Conservation (phyloP, 192 early-diverging fungal species). For the Coemansia sp. region DNA sequence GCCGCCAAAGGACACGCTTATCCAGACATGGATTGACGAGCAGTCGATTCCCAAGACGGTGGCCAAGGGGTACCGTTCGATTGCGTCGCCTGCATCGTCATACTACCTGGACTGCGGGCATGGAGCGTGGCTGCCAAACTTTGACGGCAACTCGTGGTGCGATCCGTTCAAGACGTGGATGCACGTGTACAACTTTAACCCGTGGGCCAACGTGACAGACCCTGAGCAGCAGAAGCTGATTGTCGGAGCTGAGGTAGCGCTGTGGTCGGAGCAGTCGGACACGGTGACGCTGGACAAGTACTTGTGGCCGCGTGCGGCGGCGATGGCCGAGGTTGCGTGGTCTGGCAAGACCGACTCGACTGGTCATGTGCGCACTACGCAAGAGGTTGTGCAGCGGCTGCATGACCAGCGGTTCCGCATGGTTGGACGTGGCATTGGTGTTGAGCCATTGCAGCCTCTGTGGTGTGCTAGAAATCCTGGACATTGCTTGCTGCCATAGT, state of each 20-base stretch:
- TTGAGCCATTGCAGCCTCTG: conserved; percentile 72
- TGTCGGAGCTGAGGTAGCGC: conserved; percentile 66
- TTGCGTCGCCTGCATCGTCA: conserved; percentile 62
- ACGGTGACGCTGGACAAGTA: conserved; percentile 57
- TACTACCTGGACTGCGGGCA: conserved; percentile 79
- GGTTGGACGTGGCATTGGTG: conserved; percentile 62
- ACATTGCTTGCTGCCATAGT: conserved; percentile 36
- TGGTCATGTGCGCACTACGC: conserved; percentile 56
- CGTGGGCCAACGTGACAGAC: conserved; percentile 58
- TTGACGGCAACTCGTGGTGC: conserved; percentile 71
- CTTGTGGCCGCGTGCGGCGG: conserved; percentile 70
- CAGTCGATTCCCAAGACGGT: conserved; percentile 59
- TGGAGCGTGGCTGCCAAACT: conserved; percentile 71
- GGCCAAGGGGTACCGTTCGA: conserved; percentile 62
- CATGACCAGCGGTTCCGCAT: conserved; percentile 73
- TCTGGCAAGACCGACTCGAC: conserved; percentile 59
- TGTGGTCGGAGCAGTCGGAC: conserved; percentile 74
- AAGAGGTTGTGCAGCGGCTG: conserved; percentile 63
- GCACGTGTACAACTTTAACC: conserved; percentile 67
- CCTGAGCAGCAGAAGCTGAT: conserved; percentile 58
- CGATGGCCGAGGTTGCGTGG: conserved; percentile 70
- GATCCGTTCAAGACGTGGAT: conserved; percentile 74
- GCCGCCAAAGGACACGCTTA: conserved; percentile 63
- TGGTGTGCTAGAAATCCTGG: conserved; percentile 70
- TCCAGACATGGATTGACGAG: conserved; percentile 72